Percentiles rank a stretch among this genome's conserved stretches.
phyloP scores from a whole-genome alignment of 176 grass and related monocot species.

The Rhynchospora pubera region DNA sequence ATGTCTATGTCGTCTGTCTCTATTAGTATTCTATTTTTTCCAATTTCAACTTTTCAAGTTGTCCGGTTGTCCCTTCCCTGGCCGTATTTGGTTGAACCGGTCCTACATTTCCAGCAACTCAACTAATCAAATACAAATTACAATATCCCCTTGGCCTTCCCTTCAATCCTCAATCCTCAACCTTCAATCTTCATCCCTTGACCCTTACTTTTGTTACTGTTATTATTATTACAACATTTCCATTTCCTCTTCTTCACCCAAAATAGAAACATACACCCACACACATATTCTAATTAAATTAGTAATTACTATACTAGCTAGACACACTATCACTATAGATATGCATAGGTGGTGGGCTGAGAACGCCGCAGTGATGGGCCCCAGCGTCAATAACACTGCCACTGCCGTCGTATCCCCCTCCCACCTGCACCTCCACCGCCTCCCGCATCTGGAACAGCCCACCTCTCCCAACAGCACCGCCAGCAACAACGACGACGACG shows the following conservation, averaged over 20 bases:
- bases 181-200: no score
- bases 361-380: slow-evolving; percentile 58
- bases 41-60: no score
- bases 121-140: no score
- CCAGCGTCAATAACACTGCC: slow-evolving; percentile 11
- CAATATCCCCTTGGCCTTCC: background rate
- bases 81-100: background rate
- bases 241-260: background rate
- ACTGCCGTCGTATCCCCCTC: background rate
- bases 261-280: slow-evolving; percentile 7
- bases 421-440: no score
- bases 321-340: background rate
- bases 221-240: background rate
- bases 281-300: background rate
- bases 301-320: background rate
- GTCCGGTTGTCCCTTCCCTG: no score
- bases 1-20: no score
- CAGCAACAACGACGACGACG: slow-evolving; percentile 51
- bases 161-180: no score
- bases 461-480: slow-evolving; percentile 18
- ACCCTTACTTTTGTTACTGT: no score
- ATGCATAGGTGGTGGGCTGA: slow-evolving; percentile 65
- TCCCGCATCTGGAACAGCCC: no score
- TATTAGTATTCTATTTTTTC: no score
- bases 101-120: background rate